These are phyloP conservation scores for Sordariomycetes sp. DNA, from an alignment of 2,329 filamentous ascomycete genomes.

Conservation along the genomic window DNA sequence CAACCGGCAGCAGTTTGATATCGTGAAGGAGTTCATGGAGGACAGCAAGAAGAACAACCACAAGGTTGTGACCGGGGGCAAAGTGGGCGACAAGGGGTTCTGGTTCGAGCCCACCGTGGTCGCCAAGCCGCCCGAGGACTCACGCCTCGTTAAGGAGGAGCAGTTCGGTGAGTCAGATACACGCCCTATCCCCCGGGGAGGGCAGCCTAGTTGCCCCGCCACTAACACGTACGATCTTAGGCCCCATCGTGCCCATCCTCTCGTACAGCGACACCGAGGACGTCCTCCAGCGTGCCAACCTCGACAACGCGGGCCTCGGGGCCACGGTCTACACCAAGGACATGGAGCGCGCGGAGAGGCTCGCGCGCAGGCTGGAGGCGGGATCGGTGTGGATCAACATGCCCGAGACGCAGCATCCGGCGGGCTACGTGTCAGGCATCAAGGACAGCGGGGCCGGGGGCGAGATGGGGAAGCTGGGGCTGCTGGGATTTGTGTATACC, in stretches of 20 bases:
- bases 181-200: no score
- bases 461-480: constrained; percentile 8
- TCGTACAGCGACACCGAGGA: constrained; percentile 51
- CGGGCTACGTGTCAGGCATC: constrained; percentile 17
- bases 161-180: constrained; percentile 16
- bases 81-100: constrained; percentile 31
- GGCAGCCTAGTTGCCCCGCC: no score
- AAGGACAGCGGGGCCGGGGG: constrained; percentile 22
- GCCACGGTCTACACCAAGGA: constrained; percentile 49
- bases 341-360: constrained; percentile 32
- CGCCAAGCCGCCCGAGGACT: constrained; percentile 46
- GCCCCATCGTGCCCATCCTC: constrained; percentile 52
- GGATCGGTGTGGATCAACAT: constrained; percentile 51
- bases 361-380: constrained; percentile 43
- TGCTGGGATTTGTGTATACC: no score
- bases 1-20: constrained; percentile 56
- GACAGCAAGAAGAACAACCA: constrained; percentile 46
- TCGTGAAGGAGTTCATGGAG: constrained; percentile 30
- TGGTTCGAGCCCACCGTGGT: constrained; percentile 48
- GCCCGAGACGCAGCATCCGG: constrained; percentile 16
- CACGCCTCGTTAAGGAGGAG: constrained; percentile 44
- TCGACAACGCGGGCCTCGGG: constrained; percentile 40
- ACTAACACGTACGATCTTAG: constrained; percentile 13
- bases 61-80: constrained; percentile 34
- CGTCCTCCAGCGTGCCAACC: constrained; percentile 44